Base-by-base conservation (phyloP, 805 yeast species). In the Kazachstania africana region DNA sequence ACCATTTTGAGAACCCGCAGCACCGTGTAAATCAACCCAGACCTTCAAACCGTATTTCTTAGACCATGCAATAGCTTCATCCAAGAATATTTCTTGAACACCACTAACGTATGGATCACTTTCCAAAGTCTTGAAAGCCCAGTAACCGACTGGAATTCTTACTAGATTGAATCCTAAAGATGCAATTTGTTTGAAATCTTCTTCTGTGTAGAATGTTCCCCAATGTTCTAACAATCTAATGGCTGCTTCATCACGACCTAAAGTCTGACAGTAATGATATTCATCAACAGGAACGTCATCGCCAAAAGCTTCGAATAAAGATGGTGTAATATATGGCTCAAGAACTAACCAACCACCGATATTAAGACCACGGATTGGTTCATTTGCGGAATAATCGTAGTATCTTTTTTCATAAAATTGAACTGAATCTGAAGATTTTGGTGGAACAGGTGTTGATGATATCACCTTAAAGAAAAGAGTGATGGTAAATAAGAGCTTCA, bases 1-100 rank as follows among this genome's bases (percentile, higher is more conserved):
- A 12, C 96, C 96, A 53, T 87, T 87, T 57, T 87, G 97, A 16
- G 94, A 80, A 16, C 95, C 96, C 21, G 95, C 93, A n/a, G 80
- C 94, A 39, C 96, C 96, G 53, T 87, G 97, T 48, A 87, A 59
- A 55, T 88, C 96, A 27, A 87, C 68, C 95, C 95, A 84, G 16
- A 74, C 94, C 50, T 76, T 75, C 40, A 87, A 50, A 25, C 65
- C 68, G 41, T 75, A 48, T 12, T 62, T 59, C 29, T 70, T 55
- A 27, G 82, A 73, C 95, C 95, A 88, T 12, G 51, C 66, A 26
- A 87, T 59, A 12, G 95, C 94, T 48, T 67, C 59, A 47, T 82
- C 93, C 33, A 87, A 59, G 55, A 78, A 82, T 6, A 58, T 52
- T 36, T 60, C 70, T 57, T 81, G 94, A 20, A 26, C 32, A 21